A percentile compares a stretch with the other conserved stretches of the same genome.
Conservation (phyloP, 441 rosid genomes). For the Erodium moschatum region DNA sequence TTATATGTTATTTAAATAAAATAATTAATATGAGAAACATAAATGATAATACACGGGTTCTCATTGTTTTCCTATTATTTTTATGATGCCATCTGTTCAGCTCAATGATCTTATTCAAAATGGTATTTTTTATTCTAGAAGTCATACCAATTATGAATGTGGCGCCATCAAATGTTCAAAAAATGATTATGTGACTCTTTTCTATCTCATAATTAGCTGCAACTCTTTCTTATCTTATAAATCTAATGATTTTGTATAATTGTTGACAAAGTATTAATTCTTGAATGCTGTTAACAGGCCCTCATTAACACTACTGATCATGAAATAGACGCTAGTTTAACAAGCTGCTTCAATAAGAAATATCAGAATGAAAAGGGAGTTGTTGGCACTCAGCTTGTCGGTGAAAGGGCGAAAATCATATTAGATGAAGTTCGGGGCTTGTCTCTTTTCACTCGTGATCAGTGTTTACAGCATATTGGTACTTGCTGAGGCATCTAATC, state of each 20-base stretch:
- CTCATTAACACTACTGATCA: conserved; percentile 63
- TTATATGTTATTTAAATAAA: background rate
- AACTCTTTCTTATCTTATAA: background rate
- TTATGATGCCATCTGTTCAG: background rate
- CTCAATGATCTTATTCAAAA: background rate
- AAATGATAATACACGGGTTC: background rate
- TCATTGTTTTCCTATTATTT: background rate
- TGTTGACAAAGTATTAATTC: conserved; percentile 13
- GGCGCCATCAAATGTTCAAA: background rate
- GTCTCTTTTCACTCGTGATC: conserved; percentile 59
- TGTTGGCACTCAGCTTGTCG: conserved; percentile 74
- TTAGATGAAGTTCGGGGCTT: conserved; percentile 71
- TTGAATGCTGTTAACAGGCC: conserved; percentile 41
- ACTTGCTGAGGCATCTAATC: conserved; percentile 6
- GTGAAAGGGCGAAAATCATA: conserved; percentile 81
- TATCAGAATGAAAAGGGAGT: conserved; percentile 56
- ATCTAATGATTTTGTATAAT: background rate
- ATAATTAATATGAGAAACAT: background rate
- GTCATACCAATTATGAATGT: background rate
- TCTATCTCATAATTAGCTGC: conserved; percentile 10
- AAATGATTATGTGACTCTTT: background rate
- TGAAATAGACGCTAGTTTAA: conserved; percentile 67
- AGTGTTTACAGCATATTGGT: conserved; percentile 84
- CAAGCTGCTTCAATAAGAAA: conserved; percentile 48
- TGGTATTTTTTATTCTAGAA: background rate